Percentiles rank a stretch among this genome's conserved stretches.
These are phyloP conservation scores for Ophiostoma sp. DNA, from an alignment of 2,329 filamentous ascomycete species.

Conservation along the genomic window DNA sequence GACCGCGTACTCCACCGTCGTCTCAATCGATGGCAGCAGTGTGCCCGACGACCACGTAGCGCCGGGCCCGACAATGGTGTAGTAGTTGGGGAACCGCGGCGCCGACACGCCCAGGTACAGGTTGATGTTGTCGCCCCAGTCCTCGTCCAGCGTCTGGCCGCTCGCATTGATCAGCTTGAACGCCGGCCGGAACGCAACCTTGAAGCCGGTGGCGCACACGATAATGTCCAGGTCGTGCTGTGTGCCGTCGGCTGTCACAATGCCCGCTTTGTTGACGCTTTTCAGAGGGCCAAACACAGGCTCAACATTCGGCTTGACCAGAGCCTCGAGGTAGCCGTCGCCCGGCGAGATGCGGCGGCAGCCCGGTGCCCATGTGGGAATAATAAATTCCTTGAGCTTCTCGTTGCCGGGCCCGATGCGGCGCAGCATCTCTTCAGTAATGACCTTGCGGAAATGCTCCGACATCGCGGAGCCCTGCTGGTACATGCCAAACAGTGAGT, in stretches of 20 bases:
- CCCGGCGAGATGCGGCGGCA: slow-evolving; percentile 41
- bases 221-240: slow-evolving; percentile 30
- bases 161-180: slow-evolving; percentile 30
- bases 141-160: slow-evolving; percentile 24
- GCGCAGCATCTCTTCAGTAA: slow-evolving; percentile 40
- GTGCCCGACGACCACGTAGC: slow-evolving; percentile 23
- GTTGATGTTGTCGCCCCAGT: slow-evolving; percentile 30
- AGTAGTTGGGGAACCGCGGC: slow-evolving; percentile 27
- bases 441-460: slow-evolving; percentile 36
- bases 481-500: slow-evolving; percentile 25
- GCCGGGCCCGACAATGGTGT: slow-evolving; percentile 24
- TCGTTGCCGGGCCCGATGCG: slow-evolving; percentile 39
- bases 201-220: slow-evolving; percentile 34
- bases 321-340: slow-evolving; percentile 40
- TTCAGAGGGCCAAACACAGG: slow-evolving; percentile 38
- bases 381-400: slow-evolving; percentile 38
- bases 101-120: slow-evolving; percentile 25
- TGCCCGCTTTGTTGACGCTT: slow-evolving; percentile 34
- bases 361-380: slow-evolving; percentile 43
- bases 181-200: slow-evolving; percentile 30
- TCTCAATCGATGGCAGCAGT: slow-evolving; percentile 24
- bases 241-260: slow-evolving; percentile 30
- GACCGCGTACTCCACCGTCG: slow-evolving; percentile 31
- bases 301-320: slow-evolving; percentile 42
- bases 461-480: slow-evolving; percentile 38